Percentiles rank a stretch among this genome's conserved stretches.
These are phyloP conservation scores for Melastoma malabathricum DNA, from an alignment of 345 rosid genomes.

Conservation along the genomic window DNA sequence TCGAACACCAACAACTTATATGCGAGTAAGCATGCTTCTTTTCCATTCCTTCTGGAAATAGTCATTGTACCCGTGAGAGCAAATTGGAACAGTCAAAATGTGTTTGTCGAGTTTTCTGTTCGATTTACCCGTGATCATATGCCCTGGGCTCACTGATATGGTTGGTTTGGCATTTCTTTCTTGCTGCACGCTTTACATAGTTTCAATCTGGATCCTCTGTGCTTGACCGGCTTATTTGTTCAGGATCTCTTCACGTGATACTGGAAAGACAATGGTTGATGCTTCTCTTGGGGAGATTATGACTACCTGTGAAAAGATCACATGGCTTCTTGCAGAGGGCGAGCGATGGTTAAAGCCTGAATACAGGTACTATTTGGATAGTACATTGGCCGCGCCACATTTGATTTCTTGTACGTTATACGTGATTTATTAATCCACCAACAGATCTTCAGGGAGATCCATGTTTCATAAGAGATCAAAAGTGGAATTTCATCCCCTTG, in stretches of 20 bases:
- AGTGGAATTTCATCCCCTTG: slow-evolving; percentile 92
- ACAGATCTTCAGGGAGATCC: slow-evolving; percentile 90
- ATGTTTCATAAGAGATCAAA: slow-evolving; percentile 82
- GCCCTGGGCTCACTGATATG: too few species aligned
- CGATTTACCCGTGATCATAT: too few species aligned
- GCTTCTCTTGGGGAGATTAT: slow-evolving; percentile 96
- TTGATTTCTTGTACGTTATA: background rate
- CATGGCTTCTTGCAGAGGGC: slow-evolving; percentile 99
- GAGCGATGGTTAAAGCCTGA: slow-evolving; percentile 96
- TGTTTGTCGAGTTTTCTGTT: background rate
- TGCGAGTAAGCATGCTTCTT: slow-evolving; percentile 60
- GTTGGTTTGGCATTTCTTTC: too few species aligned
- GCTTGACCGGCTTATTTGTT: slow-evolving; percentile 5
- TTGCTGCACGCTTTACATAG: too few species aligned
- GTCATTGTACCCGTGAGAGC: background rate
- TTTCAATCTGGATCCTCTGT: too few species aligned
- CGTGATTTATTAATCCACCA: slow-evolving; percentile 2
- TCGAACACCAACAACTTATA: slow-evolving; percentile 87
- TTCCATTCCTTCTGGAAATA: background rate
- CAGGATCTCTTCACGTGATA: slow-evolving; percentile 92
- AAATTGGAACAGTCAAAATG: background rate
- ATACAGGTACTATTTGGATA: slow-evolving; percentile 31
- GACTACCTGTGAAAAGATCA: slow-evolving; percentile 99
- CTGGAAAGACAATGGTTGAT: slow-evolving; percentile 98
- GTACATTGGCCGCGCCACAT: background rate